Evolutionary conservation across 176 grass and related monocot species (phyloP).

Genomic region (Calamus simplicifolius): DNA sequence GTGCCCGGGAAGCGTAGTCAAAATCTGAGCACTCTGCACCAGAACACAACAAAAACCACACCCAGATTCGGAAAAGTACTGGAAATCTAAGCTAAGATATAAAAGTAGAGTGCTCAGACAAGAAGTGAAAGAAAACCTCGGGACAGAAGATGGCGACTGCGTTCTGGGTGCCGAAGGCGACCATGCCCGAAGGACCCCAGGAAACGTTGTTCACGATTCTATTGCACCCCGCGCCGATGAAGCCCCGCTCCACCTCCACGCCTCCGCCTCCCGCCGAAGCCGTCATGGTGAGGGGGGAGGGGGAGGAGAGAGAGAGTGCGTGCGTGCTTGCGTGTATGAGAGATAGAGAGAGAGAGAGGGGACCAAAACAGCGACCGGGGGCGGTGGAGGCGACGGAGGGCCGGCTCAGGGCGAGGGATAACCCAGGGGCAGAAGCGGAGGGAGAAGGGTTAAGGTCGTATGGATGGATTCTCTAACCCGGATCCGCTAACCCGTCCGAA

Average conservation of each 20-base stretch:
- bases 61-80: not conserved
- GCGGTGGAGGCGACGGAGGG: no score
- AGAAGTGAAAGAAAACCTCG: slow-evolving; percentile 21
- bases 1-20: slow-evolving; percentile 76
- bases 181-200: slow-evolving; percentile 70
- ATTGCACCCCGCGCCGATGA: slow-evolving; percentile 83
- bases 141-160: slow-evolving; percentile 85
- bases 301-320: not conserved
- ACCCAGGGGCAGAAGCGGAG: no score
- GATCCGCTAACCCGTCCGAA: no score
- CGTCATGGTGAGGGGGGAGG: not conserved
- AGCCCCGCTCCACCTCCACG: slow-evolving; percentile 33
- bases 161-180: slow-evolving; percentile 89
- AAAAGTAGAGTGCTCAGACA: not conserved
- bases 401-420: no score
- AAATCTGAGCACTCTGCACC: slow-evolving; percentile 67
- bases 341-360: no score
- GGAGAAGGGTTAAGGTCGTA: no score
- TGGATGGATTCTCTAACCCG: no score
- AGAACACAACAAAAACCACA: not conserved
- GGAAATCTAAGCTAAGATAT: not conserved
- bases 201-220: slow-evolving; percentile 95
- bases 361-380: no score
- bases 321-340: no score
- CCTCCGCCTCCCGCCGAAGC: not conserved